Conservation (phyloP, 371 early-diverging fungal genomes). For the Entomophthora muscae region DNA sequence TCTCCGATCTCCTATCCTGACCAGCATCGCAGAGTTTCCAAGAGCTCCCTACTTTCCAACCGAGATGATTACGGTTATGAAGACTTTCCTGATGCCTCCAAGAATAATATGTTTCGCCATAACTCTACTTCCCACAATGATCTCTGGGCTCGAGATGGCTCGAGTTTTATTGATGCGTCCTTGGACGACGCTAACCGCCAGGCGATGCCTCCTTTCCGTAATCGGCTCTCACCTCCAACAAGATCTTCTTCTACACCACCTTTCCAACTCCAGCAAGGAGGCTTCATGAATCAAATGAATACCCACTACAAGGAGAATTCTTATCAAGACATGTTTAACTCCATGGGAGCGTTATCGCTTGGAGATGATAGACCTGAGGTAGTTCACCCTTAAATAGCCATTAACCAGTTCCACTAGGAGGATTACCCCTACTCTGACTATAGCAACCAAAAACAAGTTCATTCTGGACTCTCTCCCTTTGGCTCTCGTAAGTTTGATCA, state of each 20-base stretch:
- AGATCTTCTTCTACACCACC: slow-evolving; percentile 42
- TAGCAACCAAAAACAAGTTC: too few species aligned
- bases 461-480: background rate
- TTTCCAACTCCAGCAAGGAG: slow-evolving; percentile 20
- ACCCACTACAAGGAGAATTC: slow-evolving; percentile 13
- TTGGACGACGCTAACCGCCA: background rate
- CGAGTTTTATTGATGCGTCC: background rate
- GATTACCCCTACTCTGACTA: too few species aligned
- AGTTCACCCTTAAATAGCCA: too few species aligned
- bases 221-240: slow-evolving; percentile 24
- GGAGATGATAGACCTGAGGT: slow-evolving; percentile 14
- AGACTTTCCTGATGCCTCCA: background rate
- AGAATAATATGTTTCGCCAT: background rate
- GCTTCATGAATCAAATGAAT: slow-evolving; percentile 16
- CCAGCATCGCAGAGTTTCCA: background rate
- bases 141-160: background rate
- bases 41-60: slow-evolving; percentile 12
- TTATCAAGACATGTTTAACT: slow-evolving; percentile 16
- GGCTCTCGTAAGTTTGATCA: background rate
- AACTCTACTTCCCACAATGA: background rate
- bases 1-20: background rate
- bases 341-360: slow-evolving; percentile 14
- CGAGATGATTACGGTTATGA: background rate
- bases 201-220: slow-evolving; percentile 17
- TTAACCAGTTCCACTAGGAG: too few species aligned